Evolutionary conservation across 1,284 basidiomycete genomes (phyloP).

Genomic region (Microbotryomycetes sp.): DNA sequence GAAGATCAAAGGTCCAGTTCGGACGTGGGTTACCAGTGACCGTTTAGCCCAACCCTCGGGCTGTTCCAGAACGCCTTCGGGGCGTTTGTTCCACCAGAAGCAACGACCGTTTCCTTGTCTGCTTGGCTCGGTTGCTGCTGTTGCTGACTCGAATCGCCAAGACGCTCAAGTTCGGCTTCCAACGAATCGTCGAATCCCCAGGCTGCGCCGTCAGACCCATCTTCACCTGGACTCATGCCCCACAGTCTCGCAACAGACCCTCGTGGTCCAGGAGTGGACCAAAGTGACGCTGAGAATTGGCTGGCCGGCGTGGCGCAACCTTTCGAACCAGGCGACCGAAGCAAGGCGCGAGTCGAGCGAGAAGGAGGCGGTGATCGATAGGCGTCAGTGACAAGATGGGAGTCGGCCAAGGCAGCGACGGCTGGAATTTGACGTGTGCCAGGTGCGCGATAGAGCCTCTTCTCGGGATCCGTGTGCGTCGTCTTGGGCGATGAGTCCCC

Average conservation of each 20-base stretch:
- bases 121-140: background rate
- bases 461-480: slow-evolving; percentile 22
- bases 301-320: background rate
- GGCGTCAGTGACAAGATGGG: slow-evolving; percentile 15
- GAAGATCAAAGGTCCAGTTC: too few species aligned
- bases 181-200: slow-evolving; percentile 4
- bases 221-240: slow-evolving; percentile 3
- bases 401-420: slow-evolving; percentile 30
- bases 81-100: background rate
- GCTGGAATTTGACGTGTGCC: slow-evolving; percentile 23
- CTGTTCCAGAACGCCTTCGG: background rate
- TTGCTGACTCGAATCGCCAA: background rate
- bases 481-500: background rate
- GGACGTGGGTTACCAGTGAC: background rate
- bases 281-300: background rate
- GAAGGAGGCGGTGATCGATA: slow-evolving; percentile 29
- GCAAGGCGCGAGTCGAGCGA: background rate
- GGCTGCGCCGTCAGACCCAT: background rate
- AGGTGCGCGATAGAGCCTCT: slow-evolving; percentile 16
- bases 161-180: slow-evolving; percentile 4
- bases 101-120: background rate
- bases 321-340: background rate
- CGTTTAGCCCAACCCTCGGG: background rate
- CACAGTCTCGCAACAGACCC: background rate
- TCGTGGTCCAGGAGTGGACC: background rate